phyloP scores from a whole-genome alignment of 352 stramenopile genomes.

The Phytophthora citrophthora region DNA sequence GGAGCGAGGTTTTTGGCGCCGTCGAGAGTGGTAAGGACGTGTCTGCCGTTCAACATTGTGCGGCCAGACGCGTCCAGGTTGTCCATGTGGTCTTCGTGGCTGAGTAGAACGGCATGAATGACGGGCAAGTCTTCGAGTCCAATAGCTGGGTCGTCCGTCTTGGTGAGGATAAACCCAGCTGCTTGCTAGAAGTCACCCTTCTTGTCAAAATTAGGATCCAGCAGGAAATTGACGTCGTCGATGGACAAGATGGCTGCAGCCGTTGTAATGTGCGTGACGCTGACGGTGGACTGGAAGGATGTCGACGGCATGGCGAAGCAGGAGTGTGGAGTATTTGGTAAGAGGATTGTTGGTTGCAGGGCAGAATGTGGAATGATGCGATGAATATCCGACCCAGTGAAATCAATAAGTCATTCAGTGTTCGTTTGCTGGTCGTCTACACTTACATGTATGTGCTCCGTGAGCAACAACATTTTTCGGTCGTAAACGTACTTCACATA shows the following conservation, averaged over 20 bases:
- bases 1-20: too few relatives aligned
- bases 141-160: too few relatives aligned
- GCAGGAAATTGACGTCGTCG: conserved; percentile 50
- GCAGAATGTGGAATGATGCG: not conserved
- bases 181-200: too few relatives aligned
- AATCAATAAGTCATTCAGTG: too few relatives aligned
- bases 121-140: too few relatives aligned
- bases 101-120: conserved; percentile 27
- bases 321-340: not conserved
- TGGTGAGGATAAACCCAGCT: too few relatives aligned
- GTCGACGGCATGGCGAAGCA: conserved; percentile 12
- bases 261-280: conserved; percentile 47
- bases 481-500: too few relatives aligned
- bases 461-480: too few relatives aligned
- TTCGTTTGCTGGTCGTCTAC: too few relatives aligned
- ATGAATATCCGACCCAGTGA: too few relatives aligned
- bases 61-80: conserved; percentile 43
- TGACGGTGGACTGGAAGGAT: conserved; percentile 42
- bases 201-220: conserved; percentile 25
- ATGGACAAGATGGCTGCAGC: conserved; percentile 45
- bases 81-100: conserved; percentile 47
- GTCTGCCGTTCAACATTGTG: conserved; percentile 46
- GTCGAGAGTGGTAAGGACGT: conserved; percentile 37
- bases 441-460: too few relatives aligned
- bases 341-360: not conserved